A percentile compares a stretch with the other conserved stretches of the same genome.
Conservation (phyloP, 495 filamentous ascomycete species). For the Rusavskia elegans region DNA sequence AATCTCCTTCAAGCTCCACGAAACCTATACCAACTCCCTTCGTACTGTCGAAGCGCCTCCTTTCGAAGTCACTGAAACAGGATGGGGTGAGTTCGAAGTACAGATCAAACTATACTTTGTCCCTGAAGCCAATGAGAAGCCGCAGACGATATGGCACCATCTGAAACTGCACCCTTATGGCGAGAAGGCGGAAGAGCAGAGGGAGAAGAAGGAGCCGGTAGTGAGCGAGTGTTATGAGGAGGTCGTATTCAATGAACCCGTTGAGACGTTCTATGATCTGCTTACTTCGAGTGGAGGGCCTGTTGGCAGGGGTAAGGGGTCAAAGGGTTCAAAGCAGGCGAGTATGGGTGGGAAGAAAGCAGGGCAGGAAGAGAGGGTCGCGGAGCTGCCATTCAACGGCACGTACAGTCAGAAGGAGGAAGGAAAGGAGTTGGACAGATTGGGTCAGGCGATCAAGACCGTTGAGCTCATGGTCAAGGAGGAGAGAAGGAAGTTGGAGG, state of each 20-base stretch:
- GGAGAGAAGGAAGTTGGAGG: constrained; percentile 45
- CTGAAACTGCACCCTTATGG: constrained; percentile 86
- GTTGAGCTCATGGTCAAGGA: constrained; percentile 55
- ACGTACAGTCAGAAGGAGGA: constrained; percentile 63
- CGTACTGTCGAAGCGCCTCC: constrained; percentile 63
- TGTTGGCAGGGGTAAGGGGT: constrained; percentile 22
- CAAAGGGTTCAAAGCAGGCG: constrained; percentile 27
- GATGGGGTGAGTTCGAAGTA: constrained; percentile 97
- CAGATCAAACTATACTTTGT: constrained; percentile 85
- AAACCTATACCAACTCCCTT: constrained; percentile 77
- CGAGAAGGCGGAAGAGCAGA: constrained; percentile 57
- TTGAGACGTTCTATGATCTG: constrained; percentile 72
- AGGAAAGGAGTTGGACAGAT: constrained; percentile 44
- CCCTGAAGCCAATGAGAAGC: constrained; percentile 71
- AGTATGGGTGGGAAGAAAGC: constrained; percentile 17
- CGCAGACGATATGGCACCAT: constrained; percentile 79
- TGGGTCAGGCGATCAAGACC: constrained; percentile 43
- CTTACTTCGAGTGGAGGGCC: constrained; percentile 34
- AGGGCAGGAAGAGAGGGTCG: constrained; percentile 42
- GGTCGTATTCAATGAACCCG: constrained; percentile 89
- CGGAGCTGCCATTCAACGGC: constrained; percentile 51
- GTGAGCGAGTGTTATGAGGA: constrained; percentile 72
- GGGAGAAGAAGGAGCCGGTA: constrained; percentile 47
- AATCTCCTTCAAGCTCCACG: constrained; percentile 94
- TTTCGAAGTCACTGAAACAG: constrained; percentile 79